phyloP scores from a whole-genome alignment of 305 asterid genomes.

The Rubia peregrina region DNA sequence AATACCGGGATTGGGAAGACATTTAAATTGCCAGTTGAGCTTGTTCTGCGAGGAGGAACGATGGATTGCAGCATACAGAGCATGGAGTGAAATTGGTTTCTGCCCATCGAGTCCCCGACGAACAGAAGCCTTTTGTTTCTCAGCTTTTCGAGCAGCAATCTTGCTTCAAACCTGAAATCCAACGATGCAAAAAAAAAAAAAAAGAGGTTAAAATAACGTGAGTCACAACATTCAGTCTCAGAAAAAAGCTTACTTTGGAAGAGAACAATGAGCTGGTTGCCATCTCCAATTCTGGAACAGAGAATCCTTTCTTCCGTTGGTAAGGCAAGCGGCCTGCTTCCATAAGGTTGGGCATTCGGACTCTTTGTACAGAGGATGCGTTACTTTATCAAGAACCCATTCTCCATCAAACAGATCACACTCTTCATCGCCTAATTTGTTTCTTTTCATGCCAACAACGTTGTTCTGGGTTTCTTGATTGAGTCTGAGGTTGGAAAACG shows the following conservation, averaged over 20 bases:
- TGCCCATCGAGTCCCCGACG: conserved; percentile 68
- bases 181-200: too few species aligned
- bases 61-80: conserved; percentile 52
- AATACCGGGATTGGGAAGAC: conserved; percentile 68
- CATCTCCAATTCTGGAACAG: conserved; percentile 71
- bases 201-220: too few species aligned
- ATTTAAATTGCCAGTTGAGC: conserved; percentile 58
- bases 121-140: conserved; percentile 64
- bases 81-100: conserved; percentile 85
- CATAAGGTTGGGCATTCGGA: conserved; percentile 61
- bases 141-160: conserved; percentile 48
- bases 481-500: conserved; percentile 44
- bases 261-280: conserved; percentile 68
- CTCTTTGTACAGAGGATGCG: conserved; percentile 66
- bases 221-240: too few species aligned
- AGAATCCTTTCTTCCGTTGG: conserved; percentile 54
- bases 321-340: conserved; percentile 69
- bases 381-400: conserved; percentile 63
- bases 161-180: conserved; percentile 43
- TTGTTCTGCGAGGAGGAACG: conserved; percentile 42
- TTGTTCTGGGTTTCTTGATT: conserved; percentile 23
- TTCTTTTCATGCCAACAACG: too few species aligned
- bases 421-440: conserved; percentile 8
- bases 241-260: conserved; percentile 49
- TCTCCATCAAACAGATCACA: conserved; percentile 66